These are phyloP conservation scores for Nicotiana knightiana DNA, from an alignment of 257 asterid species.

Conservation along the genomic window DNA sequence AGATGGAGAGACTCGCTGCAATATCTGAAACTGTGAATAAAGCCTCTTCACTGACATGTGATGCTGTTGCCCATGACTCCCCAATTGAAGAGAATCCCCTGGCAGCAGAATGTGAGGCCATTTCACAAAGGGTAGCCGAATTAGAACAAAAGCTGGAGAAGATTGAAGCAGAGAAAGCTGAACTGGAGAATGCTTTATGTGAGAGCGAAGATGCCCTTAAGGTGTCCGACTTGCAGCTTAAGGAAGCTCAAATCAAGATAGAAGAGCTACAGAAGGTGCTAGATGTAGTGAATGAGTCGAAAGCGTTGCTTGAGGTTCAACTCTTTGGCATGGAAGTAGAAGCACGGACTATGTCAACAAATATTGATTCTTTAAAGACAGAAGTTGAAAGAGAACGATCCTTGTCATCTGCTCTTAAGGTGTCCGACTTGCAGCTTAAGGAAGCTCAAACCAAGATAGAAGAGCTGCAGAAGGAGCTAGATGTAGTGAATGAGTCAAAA, in stretches of 20 bases:
- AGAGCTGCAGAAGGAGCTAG: slow-evolving; percentile 44
- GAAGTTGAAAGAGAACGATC: slow-evolving; percentile 34
- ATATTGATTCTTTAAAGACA: slow-evolving; percentile 30
- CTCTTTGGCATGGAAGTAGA: slow-evolving; percentile 52
- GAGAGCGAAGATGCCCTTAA: slow-evolving; percentile 30
- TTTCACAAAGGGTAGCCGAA: slow-evolving; percentile 36
- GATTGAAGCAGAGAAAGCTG: slow-evolving; percentile 37
- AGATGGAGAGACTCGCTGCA: slow-evolving; percentile 80
- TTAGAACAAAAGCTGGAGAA: slow-evolving; percentile 49
- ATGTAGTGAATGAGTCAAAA: slow-evolving; percentile 31
- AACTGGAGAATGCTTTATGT: slow-evolving; percentile 38
- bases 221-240: slow-evolving; percentile 28
- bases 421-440: slow-evolving; percentile 25
- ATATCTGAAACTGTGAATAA: slow-evolving; percentile 40
- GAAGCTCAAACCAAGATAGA: slow-evolving; percentile 29
- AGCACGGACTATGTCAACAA: slow-evolving; percentile 40
- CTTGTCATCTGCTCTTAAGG: slow-evolving; percentile 26
- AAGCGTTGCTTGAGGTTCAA: slow-evolving; percentile 48
- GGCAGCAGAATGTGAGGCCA: slow-evolving; percentile 36
- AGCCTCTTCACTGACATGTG: slow-evolving; percentile 23
- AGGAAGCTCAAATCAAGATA: slow-evolving; percentile 28
- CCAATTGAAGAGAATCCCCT: slow-evolving; percentile 28
- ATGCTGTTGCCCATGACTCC: slow-evolving; percentile 22
- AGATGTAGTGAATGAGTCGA: slow-evolving; percentile 32
- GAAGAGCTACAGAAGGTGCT: slow-evolving; percentile 47